Evolutionary conservation across 129 eudicot genomes (phyloP), one percentile per base, ranked within the genome.

Genomic region (Escallonia rubra): DNA sequence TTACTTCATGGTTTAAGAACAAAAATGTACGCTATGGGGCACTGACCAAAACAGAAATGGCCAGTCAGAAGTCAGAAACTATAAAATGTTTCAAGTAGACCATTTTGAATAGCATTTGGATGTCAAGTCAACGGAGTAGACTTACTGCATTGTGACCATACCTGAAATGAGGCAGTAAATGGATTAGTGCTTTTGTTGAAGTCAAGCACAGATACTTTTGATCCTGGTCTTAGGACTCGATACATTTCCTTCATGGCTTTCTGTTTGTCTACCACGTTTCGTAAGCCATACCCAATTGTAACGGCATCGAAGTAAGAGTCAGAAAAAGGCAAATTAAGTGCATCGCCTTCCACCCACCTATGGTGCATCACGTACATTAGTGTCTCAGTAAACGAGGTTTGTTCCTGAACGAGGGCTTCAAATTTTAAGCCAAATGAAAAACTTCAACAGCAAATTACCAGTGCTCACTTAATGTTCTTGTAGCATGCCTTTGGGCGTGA

Each of bases 311-410:
- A 90, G 66, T 76, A 65, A 70, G 83, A 72, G 65, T 84, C 84
- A 15, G 86, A 65, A 83, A 89, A 94, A 59, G 96, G 99, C 63
- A 94, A 87, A 70, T 81, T 81, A 76, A 82, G 85, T 40, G 99
- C 96, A 85, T 89, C 82, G 39, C 99, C 99, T 80, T 94, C 88
- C 69, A 87, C 61, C 98, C 98, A 93, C 86, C 98, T 93, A 74
- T 11, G 55, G 23, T 44, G 10, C 53, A 76, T 41, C 69, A 69
- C 56, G 68, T 47, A 87, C 66, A 55, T 41, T 14, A 41, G 14
- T 38, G 12, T 14, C 8, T 48, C 5, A 10, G 23, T 10, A 56
- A 11, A 23, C 34, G 1, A 1, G 34, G 34, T 23, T 23, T 23
- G 1, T 23, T 23, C 34, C 34, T 23, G 34, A 23, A 23, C 34